These are phyloP conservation scores for Globisporangium nunn DNA, from an alignment of 352 stramenopile genomes.

Conservation along the genomic window DNA sequence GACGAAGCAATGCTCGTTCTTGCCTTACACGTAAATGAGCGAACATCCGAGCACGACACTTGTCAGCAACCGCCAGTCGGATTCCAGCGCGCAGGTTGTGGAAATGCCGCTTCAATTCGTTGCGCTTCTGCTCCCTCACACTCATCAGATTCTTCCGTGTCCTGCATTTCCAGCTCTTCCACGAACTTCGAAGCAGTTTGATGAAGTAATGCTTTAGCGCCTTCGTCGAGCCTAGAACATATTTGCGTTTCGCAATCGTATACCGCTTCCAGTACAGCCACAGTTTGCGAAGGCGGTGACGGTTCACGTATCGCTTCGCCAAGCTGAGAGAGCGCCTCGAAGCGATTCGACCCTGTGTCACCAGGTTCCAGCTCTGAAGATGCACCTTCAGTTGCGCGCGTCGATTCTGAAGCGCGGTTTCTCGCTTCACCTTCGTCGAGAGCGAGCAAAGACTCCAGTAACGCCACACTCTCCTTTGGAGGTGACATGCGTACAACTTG, in stretches of 20 bases:
- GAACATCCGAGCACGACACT: slow-evolving; percentile 18
- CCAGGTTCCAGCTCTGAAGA: slow-evolving; percentile 37
- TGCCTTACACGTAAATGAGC: slow-evolving; percentile 21
- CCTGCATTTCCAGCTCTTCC: slow-evolving; percentile 37
- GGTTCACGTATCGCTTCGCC: slow-evolving; percentile 55
- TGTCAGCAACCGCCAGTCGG: slow-evolving; percentile 16
- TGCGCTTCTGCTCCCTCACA: slow-evolving; percentile 40
- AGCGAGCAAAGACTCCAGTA: slow-evolving; percentile 23
- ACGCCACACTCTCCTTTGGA: slow-evolving; percentile 27
- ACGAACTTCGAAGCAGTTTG: slow-evolving; percentile 50
- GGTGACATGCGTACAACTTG: slow-evolving; percentile 13
- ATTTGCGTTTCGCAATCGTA: slow-evolving; percentile 50
- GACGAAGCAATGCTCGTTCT: slow-evolving; percentile 15
- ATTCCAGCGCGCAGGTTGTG: slow-evolving; percentile 36
- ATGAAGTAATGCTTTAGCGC: slow-evolving; percentile 73
- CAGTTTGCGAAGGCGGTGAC: slow-evolving; percentile 49
- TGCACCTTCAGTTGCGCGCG: slow-evolving; percentile 17
- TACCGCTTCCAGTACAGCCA: slow-evolving; percentile 82
- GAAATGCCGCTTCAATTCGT: slow-evolving; percentile 40
- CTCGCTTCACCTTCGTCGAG: slow-evolving; percentile 13
- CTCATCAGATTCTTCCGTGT: slow-evolving; percentile 32
- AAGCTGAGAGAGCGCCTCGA: slow-evolving; percentile 40
- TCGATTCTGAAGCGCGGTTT: slow-evolving; percentile 16
- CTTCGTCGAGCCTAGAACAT: slow-evolving; percentile 64
- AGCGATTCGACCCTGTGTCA: slow-evolving; percentile 24